Evolutionary conservation across 1,284 basidiomycete species (phyloP), one percentile per base, ranked within the genome.

Genomic region (Ustilago nuda): DNA sequence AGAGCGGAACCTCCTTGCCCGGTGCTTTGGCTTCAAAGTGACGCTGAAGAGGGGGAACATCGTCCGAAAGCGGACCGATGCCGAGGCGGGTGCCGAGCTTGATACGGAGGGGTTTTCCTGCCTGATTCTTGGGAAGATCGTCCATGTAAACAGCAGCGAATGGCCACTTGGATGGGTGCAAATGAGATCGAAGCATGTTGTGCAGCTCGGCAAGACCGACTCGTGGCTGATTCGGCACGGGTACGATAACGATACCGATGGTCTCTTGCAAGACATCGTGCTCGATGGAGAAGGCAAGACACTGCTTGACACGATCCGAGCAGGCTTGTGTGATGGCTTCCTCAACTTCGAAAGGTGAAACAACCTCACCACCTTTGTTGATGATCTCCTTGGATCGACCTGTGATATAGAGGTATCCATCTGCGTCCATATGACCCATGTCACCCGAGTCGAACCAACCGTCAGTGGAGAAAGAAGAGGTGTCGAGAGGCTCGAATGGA

Each of bases 301-400:
- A 83, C 62, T 85, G 83, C 75, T 84, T 85, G 56, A 85, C 82
- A 27, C 84, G 81, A 51, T 83, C 84, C 32, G 76, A 79, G 66
- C 81, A 83, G 3, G 83, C 84, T 61, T 83, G 82, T 36, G 80
- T 82, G 66, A 85, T 82, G 45, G 84, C 84, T 58, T 85, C 84
- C 56, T 85, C 84, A 13, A 85, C 83, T 55, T 85, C 84, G 56
- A 85, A 85, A n/a, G 84, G 84, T 11, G 84, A 85, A 30, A 85
- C 77, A 50, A 85, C 84, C 51, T 85, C 84, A 72, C 84, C 84
- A 66, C 84, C 84, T 74, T 85, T 85, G 82, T 85, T 85, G 73
- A 85, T 85, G 75, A 85, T 85, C 66, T 85, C 84, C 63, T 85
- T 85, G 12, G 82, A 84, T 48, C 84, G 82, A 75, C 84, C 84